Evolutionary conservation across 371 early-diverging fungal genomes (phyloP).

Genomic region (Synchytrium microbalum): DNA sequence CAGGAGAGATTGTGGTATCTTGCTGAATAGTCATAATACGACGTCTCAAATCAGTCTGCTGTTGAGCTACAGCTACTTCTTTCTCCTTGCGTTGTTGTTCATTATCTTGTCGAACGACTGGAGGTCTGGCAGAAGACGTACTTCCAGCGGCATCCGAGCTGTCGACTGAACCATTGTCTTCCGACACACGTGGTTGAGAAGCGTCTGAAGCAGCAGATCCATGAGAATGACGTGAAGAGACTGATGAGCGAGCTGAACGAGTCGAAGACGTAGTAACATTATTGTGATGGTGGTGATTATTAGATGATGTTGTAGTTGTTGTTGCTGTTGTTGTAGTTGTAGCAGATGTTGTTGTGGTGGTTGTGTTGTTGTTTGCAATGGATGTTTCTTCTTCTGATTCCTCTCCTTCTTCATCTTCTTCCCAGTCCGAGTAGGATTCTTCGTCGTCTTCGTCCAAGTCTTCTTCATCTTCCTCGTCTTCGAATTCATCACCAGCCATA

Average conservation of each 20-base stretch:
- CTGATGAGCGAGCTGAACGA: not conserved
- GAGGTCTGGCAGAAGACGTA: not conserved
- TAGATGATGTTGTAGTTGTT: not conserved
- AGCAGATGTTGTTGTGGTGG: not conserved
- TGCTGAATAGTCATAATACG: slow-evolving; percentile 56
- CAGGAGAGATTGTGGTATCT: slow-evolving; percentile 38
- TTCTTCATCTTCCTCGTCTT: not conserved
- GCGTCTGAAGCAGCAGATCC: too few species aligned
- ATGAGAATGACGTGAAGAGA: too few species aligned
- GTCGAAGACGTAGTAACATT: not conserved
- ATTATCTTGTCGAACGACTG: not conserved
- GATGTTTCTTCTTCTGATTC: not conserved
- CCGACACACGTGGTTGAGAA: too few species aligned
- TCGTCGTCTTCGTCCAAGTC: slow-evolving; percentile 2
- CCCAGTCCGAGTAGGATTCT: not conserved
- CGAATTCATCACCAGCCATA: too few species aligned
- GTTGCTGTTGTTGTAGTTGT: not conserved
- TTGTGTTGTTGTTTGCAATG: not conserved
- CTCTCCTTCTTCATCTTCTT: not conserved
- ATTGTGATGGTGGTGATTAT: not conserved
- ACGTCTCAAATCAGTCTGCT: slow-evolving; percentile 32
- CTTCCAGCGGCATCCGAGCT: not conserved
- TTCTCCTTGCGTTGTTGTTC: slow-evolving; percentile 13
- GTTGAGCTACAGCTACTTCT: slow-evolving; percentile 12
- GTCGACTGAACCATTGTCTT: not conserved